Evolutionary conservation across 192 early-diverging fungal genomes (phyloP), one percentile per base, ranked within the genome.

Genomic region (Podila epigama): DNA sequence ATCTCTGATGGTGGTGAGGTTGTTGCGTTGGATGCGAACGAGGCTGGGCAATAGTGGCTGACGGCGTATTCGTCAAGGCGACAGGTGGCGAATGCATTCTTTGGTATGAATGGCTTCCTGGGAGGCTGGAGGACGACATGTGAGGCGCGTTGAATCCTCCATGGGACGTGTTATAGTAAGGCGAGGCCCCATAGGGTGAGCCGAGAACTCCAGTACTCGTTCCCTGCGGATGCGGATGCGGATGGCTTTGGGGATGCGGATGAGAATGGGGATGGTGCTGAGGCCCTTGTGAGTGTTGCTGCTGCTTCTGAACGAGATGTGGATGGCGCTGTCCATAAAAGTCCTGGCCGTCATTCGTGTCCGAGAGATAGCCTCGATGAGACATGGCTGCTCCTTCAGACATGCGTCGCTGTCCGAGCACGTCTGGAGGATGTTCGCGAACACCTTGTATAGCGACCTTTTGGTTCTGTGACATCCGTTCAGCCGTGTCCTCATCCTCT

Each of bases 401-500:
- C 18, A 42, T 55, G 9, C 61, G 65, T 44, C 66, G 20, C 20
- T 68, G 60, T 41, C 31, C 41, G 13, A 20, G 50, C 1, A 35
- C 16, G n/a, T n/a, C n/a, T n/a, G n/a, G n/a, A 9, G 10, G 22
- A 32, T 28, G 11, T 18, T 15, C 39, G 20, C 51, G n/a, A 1
- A 31, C 5, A n/a, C 34, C 58, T 34, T 51, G 12, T 4, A 20
- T 51, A 28, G 55, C 55, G 7, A 25, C 20, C 11, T 27, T 33
- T 16, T 67, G 60, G 7, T 15, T 7, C 8, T 27, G 54, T n/a
- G 40, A 66, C 18, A 20, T 2, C 8, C 35, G 54, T 15, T 77
- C 73, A 22, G 41, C 51, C 52, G 60, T 64, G 36, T 75, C 64
- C 66, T 77, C 73, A 11, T 66, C 68, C 32, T 77, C 73, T 0